Evolutionary conservation across 306 rosid genomes (phyloP).

Genomic region (Argentina anserina): DNA sequence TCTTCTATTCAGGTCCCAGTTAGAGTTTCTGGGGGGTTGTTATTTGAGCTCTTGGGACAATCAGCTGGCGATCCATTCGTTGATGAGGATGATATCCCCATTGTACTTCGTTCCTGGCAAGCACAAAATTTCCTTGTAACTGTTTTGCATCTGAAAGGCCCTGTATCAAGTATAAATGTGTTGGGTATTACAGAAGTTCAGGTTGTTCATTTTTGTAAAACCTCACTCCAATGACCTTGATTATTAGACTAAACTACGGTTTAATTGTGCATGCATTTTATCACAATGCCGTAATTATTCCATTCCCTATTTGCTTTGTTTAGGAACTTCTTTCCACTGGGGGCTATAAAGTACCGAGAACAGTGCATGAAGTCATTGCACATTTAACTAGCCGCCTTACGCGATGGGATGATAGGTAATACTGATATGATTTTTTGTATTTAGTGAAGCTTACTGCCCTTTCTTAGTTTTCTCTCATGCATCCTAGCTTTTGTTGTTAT

Average conservation of each 20-base stretch:
- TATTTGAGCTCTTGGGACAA: constrained; percentile 95
- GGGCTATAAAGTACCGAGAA: constrained; percentile 71
- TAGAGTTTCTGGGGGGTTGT: constrained; percentile 88
- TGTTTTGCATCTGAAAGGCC: constrained; percentile 74
- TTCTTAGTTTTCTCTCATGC: background rate
- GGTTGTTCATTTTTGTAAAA: constrained; percentile 41
- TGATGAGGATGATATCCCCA: constrained; percentile 85
- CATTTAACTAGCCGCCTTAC: constrained; percentile 72
- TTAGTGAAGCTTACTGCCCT: too few relatives aligned
- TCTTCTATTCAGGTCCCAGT: constrained; percentile 71
- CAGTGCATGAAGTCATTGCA: constrained; percentile 91
- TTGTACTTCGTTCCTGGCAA: constrained; percentile 95
- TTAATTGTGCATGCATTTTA: constrained; percentile 10
- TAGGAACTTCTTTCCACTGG: constrained; percentile 89
- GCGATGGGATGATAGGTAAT: constrained; percentile 98
- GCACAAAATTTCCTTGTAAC: constrained; percentile 85
- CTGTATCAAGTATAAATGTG: constrained; percentile 51
- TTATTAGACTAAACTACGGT: constrained; percentile 5
- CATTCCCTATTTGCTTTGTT: constrained; percentile 19
- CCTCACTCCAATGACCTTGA: constrained; percentile 17
- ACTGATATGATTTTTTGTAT: background rate
- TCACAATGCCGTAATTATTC: background rate
- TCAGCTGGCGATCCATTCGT: constrained; percentile 82
- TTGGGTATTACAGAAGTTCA: constrained; percentile 91
- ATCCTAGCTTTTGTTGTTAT: background rate